Conservation (phyloP, 192 early-diverging fungal species). For the Helicostylum pulchrum region DNA sequence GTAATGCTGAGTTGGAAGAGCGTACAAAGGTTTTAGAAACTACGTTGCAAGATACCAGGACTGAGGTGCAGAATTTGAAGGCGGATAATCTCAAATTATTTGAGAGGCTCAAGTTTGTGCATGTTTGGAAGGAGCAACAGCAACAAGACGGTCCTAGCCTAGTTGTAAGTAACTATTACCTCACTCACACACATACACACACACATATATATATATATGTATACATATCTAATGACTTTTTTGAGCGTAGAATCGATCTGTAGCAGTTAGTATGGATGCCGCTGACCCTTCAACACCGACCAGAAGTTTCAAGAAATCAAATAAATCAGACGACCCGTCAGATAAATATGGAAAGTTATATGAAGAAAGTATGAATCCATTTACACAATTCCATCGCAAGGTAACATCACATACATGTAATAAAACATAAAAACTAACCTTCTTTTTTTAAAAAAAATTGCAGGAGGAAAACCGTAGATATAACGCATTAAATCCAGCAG, state of each 20-base stretch:
- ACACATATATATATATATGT: neutral
- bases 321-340: constrained; percentile 44
- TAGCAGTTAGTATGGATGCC: constrained; percentile 25
- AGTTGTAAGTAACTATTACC: constrained; percentile 4
- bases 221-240: neutral
- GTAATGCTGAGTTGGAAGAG: constrained; percentile 83
- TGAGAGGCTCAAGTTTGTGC: constrained; percentile 85
- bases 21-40: constrained; percentile 49
- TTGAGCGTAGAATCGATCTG: constrained; percentile 16
- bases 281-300: constrained; percentile 13
- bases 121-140: constrained; percentile 54
- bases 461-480: constrained; percentile 70
- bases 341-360: constrained; percentile 78
- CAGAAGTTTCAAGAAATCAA: constrained; percentile 13
- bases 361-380: constrained; percentile 88
- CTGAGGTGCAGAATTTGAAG: constrained; percentile 64
- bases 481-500: constrained; percentile 71
- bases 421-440: no score
- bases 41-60: constrained; percentile 55
- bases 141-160: constrained; percentile 3
- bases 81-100: constrained; percentile 87
- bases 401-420: no score
- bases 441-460: no score
- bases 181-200: no score
- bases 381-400: constrained; percentile 75